These are phyloP conservation scores for Sclerotinia sclerotiorum DNA, from an alignment of 2,329 filamentous ascomycete genomes.

Conservation along the genomic window DNA sequence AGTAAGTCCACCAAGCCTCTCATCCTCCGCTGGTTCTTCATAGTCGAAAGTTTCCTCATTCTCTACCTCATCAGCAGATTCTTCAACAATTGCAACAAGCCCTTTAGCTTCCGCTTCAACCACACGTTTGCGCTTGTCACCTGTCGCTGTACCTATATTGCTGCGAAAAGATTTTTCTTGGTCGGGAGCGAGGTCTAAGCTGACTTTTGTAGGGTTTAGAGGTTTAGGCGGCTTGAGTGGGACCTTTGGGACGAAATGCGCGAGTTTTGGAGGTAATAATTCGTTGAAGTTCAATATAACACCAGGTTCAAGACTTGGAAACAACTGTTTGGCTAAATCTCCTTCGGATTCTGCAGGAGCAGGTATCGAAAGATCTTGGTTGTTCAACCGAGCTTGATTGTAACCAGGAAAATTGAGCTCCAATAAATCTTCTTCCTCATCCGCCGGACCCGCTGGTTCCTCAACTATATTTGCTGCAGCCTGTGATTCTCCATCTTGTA, in stretches of 20 bases:
- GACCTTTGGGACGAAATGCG: slow-evolving; percentile 74
- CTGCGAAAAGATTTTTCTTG: slow-evolving; percentile 78
- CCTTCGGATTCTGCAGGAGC: slow-evolving; percentile 70
- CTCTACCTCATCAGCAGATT: slow-evolving; percentile 42
- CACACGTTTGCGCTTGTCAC: slow-evolving; percentile 55
- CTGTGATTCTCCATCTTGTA: slow-evolving; percentile 26
- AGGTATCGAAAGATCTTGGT: slow-evolving; percentile 64
- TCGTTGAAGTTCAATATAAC: slow-evolving; percentile 77
- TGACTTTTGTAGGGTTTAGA: slow-evolving; percentile 82
- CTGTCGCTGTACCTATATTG: slow-evolving; percentile 61
- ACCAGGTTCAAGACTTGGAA: slow-evolving; percentile 76
- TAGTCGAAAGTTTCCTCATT: slow-evolving; percentile 53
- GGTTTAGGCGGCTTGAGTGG: slow-evolving; percentile 78
- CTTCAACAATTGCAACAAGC: slow-evolving; percentile 47
- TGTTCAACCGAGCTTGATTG: slow-evolving; percentile 41
- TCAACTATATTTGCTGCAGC: slow-evolving; percentile 26
- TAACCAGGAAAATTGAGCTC: slow-evolving; percentile 49
- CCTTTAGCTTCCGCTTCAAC: slow-evolving; percentile 52
- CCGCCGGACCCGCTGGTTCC: slow-evolving; percentile 30
- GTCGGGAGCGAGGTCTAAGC: slow-evolving; percentile 80
- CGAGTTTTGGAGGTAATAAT: slow-evolving; percentile 77
- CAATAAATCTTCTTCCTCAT: slow-evolving; percentile 33
- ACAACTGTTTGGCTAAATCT: slow-evolving; percentile 76
- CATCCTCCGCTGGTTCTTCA: slow-evolving; percentile 52
- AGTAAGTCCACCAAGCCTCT: slow-evolving; percentile 71